phyloP scores from a whole-genome alignment of 495 filamentous ascomycete genomes.

The Aspergillus haitiensis region DNA sequence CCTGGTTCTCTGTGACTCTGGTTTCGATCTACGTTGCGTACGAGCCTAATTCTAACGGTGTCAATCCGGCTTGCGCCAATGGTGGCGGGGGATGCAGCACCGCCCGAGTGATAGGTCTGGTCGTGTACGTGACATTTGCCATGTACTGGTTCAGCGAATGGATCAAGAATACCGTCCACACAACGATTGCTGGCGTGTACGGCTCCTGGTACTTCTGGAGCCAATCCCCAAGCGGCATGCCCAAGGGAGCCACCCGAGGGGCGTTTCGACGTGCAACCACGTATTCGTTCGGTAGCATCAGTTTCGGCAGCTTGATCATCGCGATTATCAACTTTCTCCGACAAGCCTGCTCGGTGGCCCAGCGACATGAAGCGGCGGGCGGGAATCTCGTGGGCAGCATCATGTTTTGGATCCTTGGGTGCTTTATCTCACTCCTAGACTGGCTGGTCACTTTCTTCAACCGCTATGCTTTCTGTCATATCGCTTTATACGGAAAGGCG shows the following conservation, averaged over 20 bases:
- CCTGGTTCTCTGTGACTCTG: slow-evolving; percentile 61
- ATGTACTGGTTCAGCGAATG: slow-evolving; percentile 91
- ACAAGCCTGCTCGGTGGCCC: slow-evolving; percentile 73
- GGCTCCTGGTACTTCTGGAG: slow-evolving; percentile 89
- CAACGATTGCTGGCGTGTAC: slow-evolving; percentile 83
- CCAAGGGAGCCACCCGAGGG: slow-evolving; percentile 72
- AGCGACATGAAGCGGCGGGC: slow-evolving; percentile 58
- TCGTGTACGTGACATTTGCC: slow-evolving; percentile 86
- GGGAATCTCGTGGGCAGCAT: slow-evolving; percentile 70
- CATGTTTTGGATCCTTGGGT: slow-evolving; percentile 69
- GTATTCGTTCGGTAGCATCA: slow-evolving; percentile 90
- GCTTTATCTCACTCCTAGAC: slow-evolving; percentile 73
- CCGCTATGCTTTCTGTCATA: slow-evolving; percentile 88
- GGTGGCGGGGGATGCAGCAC: slow-evolving; percentile 67
- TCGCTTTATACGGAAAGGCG: slow-evolving; percentile 85
- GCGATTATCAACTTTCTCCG: slow-evolving; percentile 83
- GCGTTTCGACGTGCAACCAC: slow-evolving; percentile 72
- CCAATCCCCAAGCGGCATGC: slow-evolving; percentile 61
- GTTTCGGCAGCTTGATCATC: slow-evolving; percentile 78
- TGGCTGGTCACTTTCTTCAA: slow-evolving; percentile 74
- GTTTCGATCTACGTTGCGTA: slow-evolving; percentile 78
- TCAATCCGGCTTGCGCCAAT: slow-evolving; percentile 62
- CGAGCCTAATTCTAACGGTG: slow-evolving; percentile 51
- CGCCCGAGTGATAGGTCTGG: slow-evolving; percentile 76
- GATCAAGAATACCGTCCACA: slow-evolving; percentile 90